Evolutionary conservation across 176 grass and related monocot genomes (phyloP).

Genomic region (Ensete ventricosum): DNA sequence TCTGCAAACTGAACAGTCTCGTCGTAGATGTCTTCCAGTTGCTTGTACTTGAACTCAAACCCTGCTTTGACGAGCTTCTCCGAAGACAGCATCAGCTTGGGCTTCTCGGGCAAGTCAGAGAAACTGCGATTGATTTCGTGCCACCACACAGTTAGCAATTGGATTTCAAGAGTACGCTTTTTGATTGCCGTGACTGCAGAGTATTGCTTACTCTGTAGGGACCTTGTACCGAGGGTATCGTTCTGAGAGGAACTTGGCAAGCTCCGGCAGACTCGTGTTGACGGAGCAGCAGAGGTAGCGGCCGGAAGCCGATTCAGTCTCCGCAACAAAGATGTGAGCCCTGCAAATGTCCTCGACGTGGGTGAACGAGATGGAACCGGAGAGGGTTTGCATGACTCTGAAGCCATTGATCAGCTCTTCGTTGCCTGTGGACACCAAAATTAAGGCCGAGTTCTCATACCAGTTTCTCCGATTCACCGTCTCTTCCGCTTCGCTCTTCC

Average conservation of each 20-base stretch:
- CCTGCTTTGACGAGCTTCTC: conserved; percentile 39
- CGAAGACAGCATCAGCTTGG: conserved; percentile 30
- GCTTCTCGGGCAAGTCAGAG: conserved; percentile 21
- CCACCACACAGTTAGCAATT: neutral
- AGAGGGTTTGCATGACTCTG: conserved; percentile 26
- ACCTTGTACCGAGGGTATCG: conserved; percentile 59
- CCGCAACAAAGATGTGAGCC: conserved; percentile 54
- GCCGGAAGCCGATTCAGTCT: conserved; percentile 23
- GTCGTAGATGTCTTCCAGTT: conserved; percentile 31
- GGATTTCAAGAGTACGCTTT: neutral
- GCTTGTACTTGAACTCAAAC: conserved; percentile 43
- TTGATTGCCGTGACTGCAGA: too few relatives aligned
- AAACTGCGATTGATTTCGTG: conserved; percentile 29
- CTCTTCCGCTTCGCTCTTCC: neutral
- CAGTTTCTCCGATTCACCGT: too few relatives aligned
- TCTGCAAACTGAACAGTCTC: conserved; percentile 34
- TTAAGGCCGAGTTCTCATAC: too few relatives aligned
- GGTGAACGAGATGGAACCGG: conserved; percentile 27
- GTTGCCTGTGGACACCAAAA: conserved; percentile 24
- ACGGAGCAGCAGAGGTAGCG: conserved; percentile 55
- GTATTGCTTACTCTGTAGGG: conserved; percentile 19
- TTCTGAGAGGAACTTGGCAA: conserved; percentile 28
- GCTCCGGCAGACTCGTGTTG: conserved; percentile 31
- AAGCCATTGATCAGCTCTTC: conserved; percentile 26
- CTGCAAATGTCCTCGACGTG: conserved; percentile 58